Conservation (phyloP, 2,329 filamentous ascomycete species). For the Hypoxylon sp. region DNA sequence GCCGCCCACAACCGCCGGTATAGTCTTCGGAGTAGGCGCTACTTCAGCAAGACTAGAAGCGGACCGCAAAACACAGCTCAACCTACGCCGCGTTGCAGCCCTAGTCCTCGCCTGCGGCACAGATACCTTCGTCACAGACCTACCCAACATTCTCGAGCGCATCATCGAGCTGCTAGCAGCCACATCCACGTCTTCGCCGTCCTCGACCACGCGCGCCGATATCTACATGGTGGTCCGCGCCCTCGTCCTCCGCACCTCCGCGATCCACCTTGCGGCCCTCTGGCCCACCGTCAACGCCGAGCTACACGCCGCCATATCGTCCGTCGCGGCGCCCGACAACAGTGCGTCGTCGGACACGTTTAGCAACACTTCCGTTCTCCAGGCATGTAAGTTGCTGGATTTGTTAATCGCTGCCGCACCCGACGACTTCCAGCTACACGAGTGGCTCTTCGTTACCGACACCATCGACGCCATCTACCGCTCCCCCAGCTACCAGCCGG, state of each 20-base stretch:
- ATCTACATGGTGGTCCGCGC: constrained; percentile 90
- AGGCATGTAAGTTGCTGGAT: constrained; percentile 95
- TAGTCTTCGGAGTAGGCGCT: constrained; percentile 98
- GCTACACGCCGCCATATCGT: constrained; percentile 83
- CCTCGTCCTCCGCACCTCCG: constrained; percentile 82
- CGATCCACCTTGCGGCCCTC: constrained; percentile 83
- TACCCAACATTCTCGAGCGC: constrained; percentile 83
- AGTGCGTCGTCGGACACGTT: constrained; percentile 78
- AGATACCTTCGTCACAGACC: constrained; percentile 84
- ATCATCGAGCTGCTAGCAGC: constrained; percentile 88
- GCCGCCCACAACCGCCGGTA: constrained; percentile 90
- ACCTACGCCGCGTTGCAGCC: constrained; percentile 84
- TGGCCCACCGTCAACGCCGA: constrained; percentile 94
- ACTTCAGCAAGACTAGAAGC: constrained; percentile 95
- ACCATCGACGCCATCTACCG: constrained; percentile 96
- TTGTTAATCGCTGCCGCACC: constrained; percentile 87
- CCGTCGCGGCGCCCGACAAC: constrained; percentile 77
- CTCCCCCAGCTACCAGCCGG: constrained; percentile 75
- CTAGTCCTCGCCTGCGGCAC: constrained; percentile 82
- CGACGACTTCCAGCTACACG: constrained; percentile 97
- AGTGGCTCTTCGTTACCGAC: constrained; percentile 98
- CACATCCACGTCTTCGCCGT: constrained; percentile 90
- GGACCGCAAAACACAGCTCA: constrained; percentile 92
- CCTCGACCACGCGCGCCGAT: constrained; percentile 88
- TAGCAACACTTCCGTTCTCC: constrained; percentile 82